Conservation (phyloP, 106 monocot species). For the Hemerocallis citrina region DNA sequence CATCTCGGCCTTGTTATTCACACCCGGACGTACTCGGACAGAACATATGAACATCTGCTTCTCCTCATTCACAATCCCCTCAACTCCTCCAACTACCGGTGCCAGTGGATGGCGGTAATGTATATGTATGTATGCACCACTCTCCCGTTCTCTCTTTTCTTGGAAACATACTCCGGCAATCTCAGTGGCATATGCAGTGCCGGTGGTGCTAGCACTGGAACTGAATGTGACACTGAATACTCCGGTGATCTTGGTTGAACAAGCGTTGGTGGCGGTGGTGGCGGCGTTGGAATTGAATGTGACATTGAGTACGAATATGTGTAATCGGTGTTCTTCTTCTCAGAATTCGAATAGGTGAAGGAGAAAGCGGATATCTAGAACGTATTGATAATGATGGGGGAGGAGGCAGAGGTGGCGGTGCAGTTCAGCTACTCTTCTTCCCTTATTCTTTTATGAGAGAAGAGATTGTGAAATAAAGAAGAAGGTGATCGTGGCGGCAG, state of each 20-base stretch:
- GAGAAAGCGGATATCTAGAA: slow-evolving; percentile 9
- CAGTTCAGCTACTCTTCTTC: slow-evolving; percentile 22
- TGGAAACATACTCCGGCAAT: too few relatives aligned
- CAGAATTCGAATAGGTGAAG: slow-evolving; percentile 2
- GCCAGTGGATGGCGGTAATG: neutral
- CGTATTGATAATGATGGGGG: too few relatives aligned
- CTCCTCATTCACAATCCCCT: neutral
- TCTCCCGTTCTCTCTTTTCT: too few relatives aligned
- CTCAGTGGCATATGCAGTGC: too few relatives aligned
- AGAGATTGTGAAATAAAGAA: slow-evolving; percentile 37
- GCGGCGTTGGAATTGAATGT: neutral
- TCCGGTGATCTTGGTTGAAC: too few relatives aligned
- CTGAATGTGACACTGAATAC: too few relatives aligned
- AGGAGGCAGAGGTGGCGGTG: slow-evolving; percentile 15
- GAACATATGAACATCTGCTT: neutral
- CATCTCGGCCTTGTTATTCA: slow-evolving; percentile 58
- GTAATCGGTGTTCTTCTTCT: too few relatives aligned
- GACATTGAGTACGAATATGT: neutral
- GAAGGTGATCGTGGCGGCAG: slow-evolving; percentile 39
- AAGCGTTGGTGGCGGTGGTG: neutral
- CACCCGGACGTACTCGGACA: slow-evolving; percentile 63
- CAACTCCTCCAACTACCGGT: too few relatives aligned
- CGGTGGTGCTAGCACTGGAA: too few relatives aligned
- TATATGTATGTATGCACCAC: too few relatives aligned
- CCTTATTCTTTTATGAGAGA: slow-evolving; percentile 54